Evolutionary conservation across 225 moss, liverwort and hornwort species (phyloP), one percentile per base, ranked within the genome.

Genomic region (Pseudoscleropodium purum): DNA sequence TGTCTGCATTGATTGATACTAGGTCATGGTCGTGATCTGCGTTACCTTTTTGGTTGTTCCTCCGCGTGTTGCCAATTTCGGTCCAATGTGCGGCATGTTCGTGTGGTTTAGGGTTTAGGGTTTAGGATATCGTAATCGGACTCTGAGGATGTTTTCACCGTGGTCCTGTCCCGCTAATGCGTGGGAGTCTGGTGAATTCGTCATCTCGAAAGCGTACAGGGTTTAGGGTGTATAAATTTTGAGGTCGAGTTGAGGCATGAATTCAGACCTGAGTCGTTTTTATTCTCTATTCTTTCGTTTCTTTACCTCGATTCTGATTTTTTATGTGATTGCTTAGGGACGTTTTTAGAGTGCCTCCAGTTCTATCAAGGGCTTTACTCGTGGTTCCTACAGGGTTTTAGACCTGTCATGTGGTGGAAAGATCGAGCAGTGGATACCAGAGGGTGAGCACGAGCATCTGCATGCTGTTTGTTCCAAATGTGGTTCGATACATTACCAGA

Each of bases 401-500:
- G 96, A 77, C 89, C 93, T 34, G 84, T 87, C 93, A 92, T 97
- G 97, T 86, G 96, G 97, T 83, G 95, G 96, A 84, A 77, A 95
- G 24, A 95, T 96, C 78, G 95, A 96, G 95, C 94, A 95, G 85
- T 96, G 92, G 85, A 94, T 97, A 73, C 96, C 96, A 43, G 89
- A 90, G 37, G 99, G 96, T 52, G 95, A 99, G 90, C 95, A 95
- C 88, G 95, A 96, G 88, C 85, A 56, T 56, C 56, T 96, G 89
- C 95, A 96, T 85, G 94, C 92, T 81, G 96, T 97, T 39, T 96
- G 95, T 92, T 95, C 93, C 66, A 92, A 93, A 57, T 96, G 96
- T 75, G 93, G 92, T 70, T 90, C 93, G 60, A 93, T 99, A 54
- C 95, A 97, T 90, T 96, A 99, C 85, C 96, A 99, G 86, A 97